phyloP scores from a whole-genome alignment of 805 yeast genomes.

The Candida gorgasii region DNA sequence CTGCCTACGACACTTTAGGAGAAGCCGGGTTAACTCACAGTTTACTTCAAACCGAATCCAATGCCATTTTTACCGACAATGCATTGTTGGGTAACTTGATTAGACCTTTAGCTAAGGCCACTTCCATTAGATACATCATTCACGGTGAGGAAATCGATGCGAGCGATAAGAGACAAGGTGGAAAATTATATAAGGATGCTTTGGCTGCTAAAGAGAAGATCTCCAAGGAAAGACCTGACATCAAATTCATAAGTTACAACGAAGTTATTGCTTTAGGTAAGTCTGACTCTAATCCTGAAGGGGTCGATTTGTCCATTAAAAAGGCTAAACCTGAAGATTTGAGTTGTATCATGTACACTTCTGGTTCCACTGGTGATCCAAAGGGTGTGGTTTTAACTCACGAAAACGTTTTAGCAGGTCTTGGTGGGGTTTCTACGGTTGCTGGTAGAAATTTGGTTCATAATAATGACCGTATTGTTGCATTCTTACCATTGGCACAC shows the following conservation, averaged over 20 bases:
- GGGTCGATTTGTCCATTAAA: conserved; percentile 22
- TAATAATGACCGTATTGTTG: conserved; percentile 70
- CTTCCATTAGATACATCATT: conserved; percentile 64
- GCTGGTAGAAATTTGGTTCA: conserved; percentile 54
- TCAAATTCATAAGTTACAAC: conserved; percentile 61
- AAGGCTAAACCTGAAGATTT: conserved; percentile 55
- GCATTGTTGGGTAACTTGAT: conserved; percentile 64
- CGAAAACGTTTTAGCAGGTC: conserved; percentile 73
- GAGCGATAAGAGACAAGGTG: conserved; percentile 63
- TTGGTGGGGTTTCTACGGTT: conserved; percentile 75
- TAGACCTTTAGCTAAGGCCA: conserved; percentile 69
- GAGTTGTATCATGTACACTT: conserved; percentile 82
- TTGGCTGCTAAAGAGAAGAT: conserved; percentile 58
- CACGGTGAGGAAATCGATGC: conserved; percentile 63
- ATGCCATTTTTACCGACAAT: conserved; percentile 83
- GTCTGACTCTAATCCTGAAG: conserved; percentile 38
- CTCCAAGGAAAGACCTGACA: conserved; percentile 70
- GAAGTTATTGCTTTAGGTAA: conserved; percentile 70
- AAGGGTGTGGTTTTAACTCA: conserved; percentile 78
- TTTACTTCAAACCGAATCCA: conserved; percentile 75
- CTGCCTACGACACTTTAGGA: conserved; percentile 95
- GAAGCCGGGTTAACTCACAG: conserved; percentile 87
- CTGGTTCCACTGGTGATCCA: conserved; percentile 84
- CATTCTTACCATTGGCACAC: conserved; percentile 94
- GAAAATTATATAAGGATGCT: conserved; percentile 61